Conservation (phyloP, 495 filamentous ascomycete genomes). For the Monascus purpureus region DNA sequence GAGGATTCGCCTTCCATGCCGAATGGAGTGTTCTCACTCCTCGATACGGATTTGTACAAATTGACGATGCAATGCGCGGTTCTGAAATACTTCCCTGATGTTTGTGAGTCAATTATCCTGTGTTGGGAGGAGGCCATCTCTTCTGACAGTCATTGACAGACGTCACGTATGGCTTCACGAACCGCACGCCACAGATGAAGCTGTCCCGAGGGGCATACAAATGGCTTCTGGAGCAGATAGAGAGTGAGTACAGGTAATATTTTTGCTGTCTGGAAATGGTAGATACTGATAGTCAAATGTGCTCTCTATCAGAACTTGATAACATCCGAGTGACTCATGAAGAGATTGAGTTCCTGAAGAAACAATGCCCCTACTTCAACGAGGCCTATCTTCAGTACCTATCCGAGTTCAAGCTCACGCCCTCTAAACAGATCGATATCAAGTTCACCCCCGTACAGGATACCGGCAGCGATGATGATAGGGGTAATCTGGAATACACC, state of each 20-base stretch:
- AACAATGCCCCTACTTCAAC: constrained; percentile 69
- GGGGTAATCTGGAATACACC: constrained; percentile 59
- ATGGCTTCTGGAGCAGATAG: constrained; percentile 75
- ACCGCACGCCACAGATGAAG: constrained; percentile 88
- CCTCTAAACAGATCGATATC: constrained; percentile 62
- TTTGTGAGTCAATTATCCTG: constrained; percentile 34
- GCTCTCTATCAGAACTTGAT: constrained; percentile 45
- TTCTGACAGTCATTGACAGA: constrained; percentile 27
- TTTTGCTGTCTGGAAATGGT: no score
- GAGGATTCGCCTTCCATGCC: constrained; percentile 17
- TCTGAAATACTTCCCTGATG: constrained; percentile 74
- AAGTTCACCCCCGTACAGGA: constrained; percentile 53
- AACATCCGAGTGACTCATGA: constrained; percentile 63
- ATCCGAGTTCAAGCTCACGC: constrained; percentile 62
- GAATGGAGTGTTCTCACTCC: constrained; percentile 75
- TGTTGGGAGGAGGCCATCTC: no score
- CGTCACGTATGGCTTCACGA: constrained; percentile 87
- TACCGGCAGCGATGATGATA: constrained; percentile 49
- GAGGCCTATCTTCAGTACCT: constrained; percentile 67
- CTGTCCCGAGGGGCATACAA: constrained; percentile 66
- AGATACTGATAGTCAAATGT: neutral
- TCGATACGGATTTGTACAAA: constrained; percentile 97
- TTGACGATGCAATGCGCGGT: constrained; percentile 98
- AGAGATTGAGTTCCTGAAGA: constrained; percentile 64
- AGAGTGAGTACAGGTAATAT: constrained; percentile 36